Evolutionary conservation across 257 asterid species (phyloP).

Genomic region (Solanum arcanum): DNA sequence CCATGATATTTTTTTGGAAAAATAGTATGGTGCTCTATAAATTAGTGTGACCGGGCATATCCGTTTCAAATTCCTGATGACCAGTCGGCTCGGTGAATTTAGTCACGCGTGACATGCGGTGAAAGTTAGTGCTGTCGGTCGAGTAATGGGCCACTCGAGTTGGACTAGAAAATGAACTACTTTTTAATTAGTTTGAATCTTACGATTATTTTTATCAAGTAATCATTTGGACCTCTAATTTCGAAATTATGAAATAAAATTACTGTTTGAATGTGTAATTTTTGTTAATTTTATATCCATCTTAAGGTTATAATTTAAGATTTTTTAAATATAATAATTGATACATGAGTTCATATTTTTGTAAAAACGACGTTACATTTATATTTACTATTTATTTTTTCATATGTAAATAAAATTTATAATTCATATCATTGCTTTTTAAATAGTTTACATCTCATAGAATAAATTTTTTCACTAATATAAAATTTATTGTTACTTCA

Average conservation of each 20-base stretch:
- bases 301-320: too few species aligned
- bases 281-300: too few species aligned
- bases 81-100: background rate
- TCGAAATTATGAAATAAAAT: too few species aligned
- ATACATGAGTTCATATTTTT: too few species aligned
- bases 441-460: too few species aligned
- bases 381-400: too few species aligned
- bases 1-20: background rate
- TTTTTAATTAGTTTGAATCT: background rate
- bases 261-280: background rate
- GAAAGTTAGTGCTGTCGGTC: slow-evolving; percentile 1
- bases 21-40: background rate
- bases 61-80: background rate
- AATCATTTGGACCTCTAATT: too few species aligned
- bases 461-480: background rate
- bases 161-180: background rate
- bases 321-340: too few species aligned
- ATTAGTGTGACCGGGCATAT: background rate
- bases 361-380: too few species aligned
- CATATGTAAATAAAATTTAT: too few species aligned
- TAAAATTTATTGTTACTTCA: background rate
- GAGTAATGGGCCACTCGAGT: background rate
- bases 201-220: background rate
- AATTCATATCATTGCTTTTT: too few species aligned
- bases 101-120: background rate